Base-by-base conservation (phyloP, 23 red algal species). In the Gracilaria domingensis region DNA sequence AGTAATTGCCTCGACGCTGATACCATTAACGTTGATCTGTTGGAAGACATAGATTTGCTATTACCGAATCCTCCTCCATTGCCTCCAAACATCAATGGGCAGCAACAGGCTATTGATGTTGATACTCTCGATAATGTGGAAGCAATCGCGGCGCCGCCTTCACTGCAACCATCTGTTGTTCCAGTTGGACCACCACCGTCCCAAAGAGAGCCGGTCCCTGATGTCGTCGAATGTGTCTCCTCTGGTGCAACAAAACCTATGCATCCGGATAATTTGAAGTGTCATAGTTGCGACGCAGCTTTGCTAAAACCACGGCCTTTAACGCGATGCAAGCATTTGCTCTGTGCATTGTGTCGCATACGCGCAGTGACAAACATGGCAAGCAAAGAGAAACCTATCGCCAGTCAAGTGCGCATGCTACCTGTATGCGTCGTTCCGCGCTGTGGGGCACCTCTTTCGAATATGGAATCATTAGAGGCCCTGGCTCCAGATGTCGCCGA, bases 401-500 rank as follows among this genome's bases (percentile, higher is more conserved):
- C 34, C 8, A 37, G 20, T 21, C 9, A 23, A 14, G 35, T 73
- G 67, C 67, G 34, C 35, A 37, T 20, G 8, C 35, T 73, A 4
- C 67, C 34, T 73, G 67, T 37, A 7, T 73, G 67, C 20, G 67
- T 73, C 16, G 67, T 73, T 30, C 26, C 59, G 1, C 26, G 59
- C 24, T 62, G 59, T 62, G 59, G 59, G 29, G 91, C 91, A 16
- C 91, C 91, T 59, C 49, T 94, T 32, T 58, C 73, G 7, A 26
- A 56, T 16, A 71, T 66, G 0, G 91, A 94, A 51, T 72, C 73
- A 6, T 28, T 75, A n/a, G 53, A 54, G 34, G 81, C 81, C 17
- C 82, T 94, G 23, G 75, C 36, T 29, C 54, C 81, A 35, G 42
- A 54, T 14, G 82, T 86, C 1, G 81, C 71, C 4, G 91, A 94